phyloP scores from a whole-genome alignment of 78 protist genomes.

The Dictyostelium brefeldianum region DNA sequence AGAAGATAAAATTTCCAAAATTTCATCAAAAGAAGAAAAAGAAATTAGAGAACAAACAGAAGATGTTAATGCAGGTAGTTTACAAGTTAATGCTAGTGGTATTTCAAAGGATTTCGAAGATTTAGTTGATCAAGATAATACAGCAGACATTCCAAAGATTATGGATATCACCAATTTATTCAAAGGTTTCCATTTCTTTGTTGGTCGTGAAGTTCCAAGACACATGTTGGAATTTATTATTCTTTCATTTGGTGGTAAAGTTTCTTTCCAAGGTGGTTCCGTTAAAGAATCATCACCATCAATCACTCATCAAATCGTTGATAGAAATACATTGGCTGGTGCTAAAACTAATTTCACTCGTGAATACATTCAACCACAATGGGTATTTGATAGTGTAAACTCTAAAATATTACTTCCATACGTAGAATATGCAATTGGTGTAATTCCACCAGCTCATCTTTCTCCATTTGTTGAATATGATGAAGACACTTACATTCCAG shows the following conservation, averaged over 20 bases:
- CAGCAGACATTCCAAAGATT: conserved; percentile 34
- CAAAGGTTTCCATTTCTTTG: conserved; percentile 56
- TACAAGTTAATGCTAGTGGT: conserved; percentile 44
- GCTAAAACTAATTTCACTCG: conserved; percentile 14
- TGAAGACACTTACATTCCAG: conserved; percentile 70
- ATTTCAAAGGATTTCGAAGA: conserved; percentile 49
- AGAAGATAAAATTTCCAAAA: conserved; percentile 27
- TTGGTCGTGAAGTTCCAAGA: conserved; percentile 88
- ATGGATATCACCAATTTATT: conserved; percentile 32
- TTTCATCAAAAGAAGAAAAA: conserved; percentile 18
- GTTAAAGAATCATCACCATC: conserved; percentile 24
- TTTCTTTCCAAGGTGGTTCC: conserved; percentile 74
- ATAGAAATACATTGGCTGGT: conserved; percentile 7
- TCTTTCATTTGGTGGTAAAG: conserved; percentile 89
- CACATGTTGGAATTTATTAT: conserved; percentile 84
- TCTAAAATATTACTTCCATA: conserved; percentile 67
- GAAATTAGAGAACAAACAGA: conserved; percentile 43
- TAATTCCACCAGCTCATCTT: conserved; percentile 95
- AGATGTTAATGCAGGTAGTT: conserved; percentile 4
- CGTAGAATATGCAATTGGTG: conserved; percentile 77
- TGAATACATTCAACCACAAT: conserved; percentile 97
- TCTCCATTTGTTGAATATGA: conserved; percentile 94
- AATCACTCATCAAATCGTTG: conserved; percentile 89
- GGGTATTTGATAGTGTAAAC: conserved; percentile 97
- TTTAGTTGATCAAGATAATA: conserved; percentile 7